Conservation (phyloP, 306 rosid species). For the Gastrolobium bilobum region DNA sequence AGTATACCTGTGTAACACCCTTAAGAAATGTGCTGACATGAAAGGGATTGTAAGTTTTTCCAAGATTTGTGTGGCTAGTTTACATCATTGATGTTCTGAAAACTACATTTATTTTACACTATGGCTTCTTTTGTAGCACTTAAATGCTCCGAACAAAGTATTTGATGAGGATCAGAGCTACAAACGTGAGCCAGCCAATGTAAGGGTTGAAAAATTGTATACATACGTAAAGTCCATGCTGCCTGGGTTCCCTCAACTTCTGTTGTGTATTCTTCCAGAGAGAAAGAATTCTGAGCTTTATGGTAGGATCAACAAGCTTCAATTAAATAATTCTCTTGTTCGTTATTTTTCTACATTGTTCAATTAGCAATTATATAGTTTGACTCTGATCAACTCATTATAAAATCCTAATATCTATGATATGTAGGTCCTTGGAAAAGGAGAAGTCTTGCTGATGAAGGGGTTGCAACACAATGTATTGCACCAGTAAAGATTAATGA, state of each 20-base stretch:
- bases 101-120: neutral
- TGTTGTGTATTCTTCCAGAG: constrained; percentile 64
- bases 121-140: constrained; percentile 28
- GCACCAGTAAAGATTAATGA: constrained; percentile 56
- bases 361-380: neutral
- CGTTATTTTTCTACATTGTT: neutral
- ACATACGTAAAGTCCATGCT: neutral
- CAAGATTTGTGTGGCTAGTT: neutral
- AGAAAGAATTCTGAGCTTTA: constrained; percentile 60
- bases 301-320: constrained; percentile 45
- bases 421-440: constrained; percentile 65
- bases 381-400: neutral
- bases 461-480: constrained; percentile 60
- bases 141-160: neutral
- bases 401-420: neutral
- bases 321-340: neutral
- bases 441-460: constrained; percentile 47
- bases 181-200: constrained; percentile 32
- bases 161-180: constrained; percentile 43
- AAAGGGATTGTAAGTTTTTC: constrained; percentile 59
- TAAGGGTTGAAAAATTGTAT: constrained; percentile 52
- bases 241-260: constrained; percentile 30
- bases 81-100: constrained; percentile 32
- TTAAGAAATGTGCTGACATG: constrained; percentile 34
- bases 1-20: neutral